These are phyloP conservation scores for Leccinellum luteum DNA, from an alignment of 768 basidiomycete genomes.

Conservation along the genomic window DNA sequence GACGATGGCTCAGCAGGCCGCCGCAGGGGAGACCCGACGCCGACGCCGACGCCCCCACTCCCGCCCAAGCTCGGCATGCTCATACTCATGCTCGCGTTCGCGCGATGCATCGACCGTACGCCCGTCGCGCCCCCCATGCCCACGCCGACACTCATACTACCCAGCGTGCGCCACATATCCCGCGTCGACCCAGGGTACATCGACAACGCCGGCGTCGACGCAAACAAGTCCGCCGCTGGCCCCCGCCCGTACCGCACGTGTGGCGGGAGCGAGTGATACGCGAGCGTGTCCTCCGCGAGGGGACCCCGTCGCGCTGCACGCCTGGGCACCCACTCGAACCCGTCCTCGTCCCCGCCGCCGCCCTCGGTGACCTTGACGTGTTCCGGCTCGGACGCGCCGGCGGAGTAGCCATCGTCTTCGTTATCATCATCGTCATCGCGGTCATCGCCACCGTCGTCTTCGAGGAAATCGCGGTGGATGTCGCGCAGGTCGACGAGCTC, in stretches of 20 bases:
- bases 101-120: conserved; percentile 5
- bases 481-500: conserved; percentile 91
- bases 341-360: conserved; percentile 61
- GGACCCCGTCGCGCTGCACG: conserved; percentile 51
- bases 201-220: conserved; percentile 46
- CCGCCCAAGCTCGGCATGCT: conserved; percentile 39
- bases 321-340: conserved; percentile 79
- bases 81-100: conserved; percentile 15
- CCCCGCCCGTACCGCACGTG: conserved; percentile 66
- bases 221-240: conserved; percentile 55
- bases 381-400: conserved; percentile 31
- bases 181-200: conserved; percentile 33
- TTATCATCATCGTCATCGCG: not conserved
- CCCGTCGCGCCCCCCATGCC: not conserved
- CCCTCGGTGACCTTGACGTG: conserved; percentile 47
- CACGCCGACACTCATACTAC: not conserved
- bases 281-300: conserved; percentile 48
- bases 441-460: conserved; percentile 63
- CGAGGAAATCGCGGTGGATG: conserved; percentile 92
- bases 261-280: conserved; percentile 70
- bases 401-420: conserved; percentile 47
- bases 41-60: too few species aligned
- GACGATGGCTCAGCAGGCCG: not conserved
- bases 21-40: not conserved
- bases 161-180: conserved; percentile 42